Percentiles rank a stretch among this genome's conserved stretches.
These are phyloP conservation scores for Comarum palustre DNA, from an alignment of 306 rosid genomes.

Conservation along the genomic window DNA sequence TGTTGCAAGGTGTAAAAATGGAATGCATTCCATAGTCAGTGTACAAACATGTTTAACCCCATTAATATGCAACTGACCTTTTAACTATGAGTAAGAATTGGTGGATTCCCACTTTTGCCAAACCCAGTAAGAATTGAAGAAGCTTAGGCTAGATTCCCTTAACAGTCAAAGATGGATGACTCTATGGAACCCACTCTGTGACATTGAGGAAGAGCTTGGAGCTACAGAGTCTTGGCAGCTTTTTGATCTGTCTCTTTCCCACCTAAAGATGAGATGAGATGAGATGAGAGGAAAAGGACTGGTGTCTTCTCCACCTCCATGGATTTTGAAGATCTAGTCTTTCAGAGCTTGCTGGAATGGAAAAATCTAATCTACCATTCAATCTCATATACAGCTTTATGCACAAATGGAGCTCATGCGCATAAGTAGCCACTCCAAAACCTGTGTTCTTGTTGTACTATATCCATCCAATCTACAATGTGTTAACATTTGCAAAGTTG, in stretches of 20 bases:
- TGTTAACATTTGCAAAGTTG: not conserved
- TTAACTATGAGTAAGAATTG: not conserved
- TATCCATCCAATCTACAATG: not conserved
- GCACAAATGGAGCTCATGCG: not conserved
- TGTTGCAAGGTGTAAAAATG: not conserved
- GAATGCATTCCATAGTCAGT: not conserved
- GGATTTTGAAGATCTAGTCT: not conserved
- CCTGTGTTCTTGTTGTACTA: not conserved
- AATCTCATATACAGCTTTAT: not conserved
- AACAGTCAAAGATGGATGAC: slow-evolving; percentile 44
- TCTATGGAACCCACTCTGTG: slow-evolving; percentile 35
- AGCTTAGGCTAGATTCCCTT: slow-evolving; percentile 22
- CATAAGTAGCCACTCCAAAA: not conserved
- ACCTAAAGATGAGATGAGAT: slow-evolving; percentile 22
- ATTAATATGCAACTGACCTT: not conserved
- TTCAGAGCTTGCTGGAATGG: slow-evolving; percentile 3
- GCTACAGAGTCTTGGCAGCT: slow-evolving; percentile 38
- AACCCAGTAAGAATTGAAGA: not conserved
- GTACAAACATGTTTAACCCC: not conserved
- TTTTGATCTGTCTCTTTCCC: slow-evolving; percentile 47
- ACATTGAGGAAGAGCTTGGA: slow-evolving; percentile 16
- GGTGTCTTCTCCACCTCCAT: slow-evolving; percentile 28
- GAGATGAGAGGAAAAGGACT: slow-evolving; percentile 24
- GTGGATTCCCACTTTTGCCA: not conserved
- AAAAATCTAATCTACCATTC: slow-evolving; percentile 18